Evolutionary conservation across 2,329 filamentous ascomycete species (phyloP).

Genomic region (Calonectria ilicicola): DNA sequence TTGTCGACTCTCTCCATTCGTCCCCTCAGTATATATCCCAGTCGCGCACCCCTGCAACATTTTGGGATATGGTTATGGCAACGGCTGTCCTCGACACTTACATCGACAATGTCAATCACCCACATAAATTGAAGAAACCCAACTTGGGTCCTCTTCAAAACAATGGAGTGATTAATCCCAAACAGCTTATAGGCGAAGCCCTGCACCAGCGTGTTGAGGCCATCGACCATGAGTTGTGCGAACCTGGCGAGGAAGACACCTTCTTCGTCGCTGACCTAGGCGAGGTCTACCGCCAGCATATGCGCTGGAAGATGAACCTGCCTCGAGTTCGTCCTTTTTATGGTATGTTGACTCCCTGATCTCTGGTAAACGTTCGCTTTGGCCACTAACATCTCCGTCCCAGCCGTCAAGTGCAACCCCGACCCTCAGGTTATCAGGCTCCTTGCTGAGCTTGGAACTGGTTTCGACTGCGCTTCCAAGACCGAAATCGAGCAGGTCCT

Average conservation of each 20-base stretch:
- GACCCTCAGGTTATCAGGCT: constrained; percentile 90
- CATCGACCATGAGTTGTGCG: constrained; percentile 89
- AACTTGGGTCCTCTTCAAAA: constrained; percentile 53
- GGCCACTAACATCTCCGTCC: constrained; percentile 15
- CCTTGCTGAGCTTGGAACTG: constrained; percentile 87
- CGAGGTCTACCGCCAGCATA: constrained; percentile 97
- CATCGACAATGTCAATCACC: constrained; percentile 62
- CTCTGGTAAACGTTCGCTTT: background rate
- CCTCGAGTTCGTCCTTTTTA: constrained; percentile 96
- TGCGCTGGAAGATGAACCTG: constrained; percentile 97
- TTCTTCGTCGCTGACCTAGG: constrained; percentile 99
- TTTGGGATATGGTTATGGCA: constrained; percentile 75
- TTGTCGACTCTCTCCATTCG: constrained; percentile 21
- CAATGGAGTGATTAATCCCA: constrained; percentile 65
- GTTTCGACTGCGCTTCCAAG: constrained; percentile 99
- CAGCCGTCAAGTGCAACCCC: constrained; percentile 98
- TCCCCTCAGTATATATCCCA: constrained; percentile 26
- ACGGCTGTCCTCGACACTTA: constrained; percentile 68
- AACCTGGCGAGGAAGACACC: constrained; percentile 93
- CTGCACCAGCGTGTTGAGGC: constrained; percentile 86
- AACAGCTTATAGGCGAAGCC: constrained; percentile 87
- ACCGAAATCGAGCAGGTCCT: constrained; percentile 95
- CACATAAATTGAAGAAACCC: constrained; percentile 61
- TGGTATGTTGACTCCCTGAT: constrained; percentile 68
- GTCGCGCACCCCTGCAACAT: constrained; percentile 36